Percentiles rank a stretch among this genome's conserved stretches.
phyloP scores from a whole-genome alignment of 106 monocot species.

The Iris macrosiphon region DNA sequence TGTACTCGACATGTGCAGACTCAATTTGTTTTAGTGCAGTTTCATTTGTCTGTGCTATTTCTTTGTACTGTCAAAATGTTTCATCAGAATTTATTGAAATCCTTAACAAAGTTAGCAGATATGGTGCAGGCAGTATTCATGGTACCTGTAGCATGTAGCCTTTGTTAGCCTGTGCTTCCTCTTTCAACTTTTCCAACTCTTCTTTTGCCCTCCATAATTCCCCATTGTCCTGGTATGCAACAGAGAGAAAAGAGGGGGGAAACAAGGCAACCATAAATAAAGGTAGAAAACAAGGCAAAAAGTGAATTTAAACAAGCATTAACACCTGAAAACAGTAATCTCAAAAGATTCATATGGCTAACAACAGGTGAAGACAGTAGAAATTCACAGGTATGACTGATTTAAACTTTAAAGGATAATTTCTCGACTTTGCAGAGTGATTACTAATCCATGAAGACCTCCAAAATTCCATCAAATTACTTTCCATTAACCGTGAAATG shows the following conservation, averaged over 20 bases:
- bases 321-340: too few species aligned
- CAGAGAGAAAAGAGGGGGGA: neutral
- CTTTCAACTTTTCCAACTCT: conserved; percentile 71
- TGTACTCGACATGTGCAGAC: conserved; percentile 68
- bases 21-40: conserved; percentile 87
- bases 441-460: too few species aligned
- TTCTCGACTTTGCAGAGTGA: too few species aligned
- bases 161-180: conserved; percentile 75
- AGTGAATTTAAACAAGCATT: too few species aligned
- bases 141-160: conserved; percentile 82
- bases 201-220: conserved; percentile 60
- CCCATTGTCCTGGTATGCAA: conserved; percentile 25
- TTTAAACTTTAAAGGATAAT: too few species aligned
- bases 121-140: neutral
- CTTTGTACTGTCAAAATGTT: conserved; percentile 71
- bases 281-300: too few species aligned
- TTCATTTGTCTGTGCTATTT: conserved; percentile 83
- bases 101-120: neutral
- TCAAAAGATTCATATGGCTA: too few species aligned
- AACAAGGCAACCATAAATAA: neutral
- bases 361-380: too few species aligned
- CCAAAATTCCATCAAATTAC: too few species aligned
- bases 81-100: conserved; percentile 1
- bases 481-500: too few species aligned
- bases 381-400: too few species aligned